Base-by-base conservation (phyloP, 2,329 filamentous ascomycete species). In the Nothomitra cinnamomea region DNA sequence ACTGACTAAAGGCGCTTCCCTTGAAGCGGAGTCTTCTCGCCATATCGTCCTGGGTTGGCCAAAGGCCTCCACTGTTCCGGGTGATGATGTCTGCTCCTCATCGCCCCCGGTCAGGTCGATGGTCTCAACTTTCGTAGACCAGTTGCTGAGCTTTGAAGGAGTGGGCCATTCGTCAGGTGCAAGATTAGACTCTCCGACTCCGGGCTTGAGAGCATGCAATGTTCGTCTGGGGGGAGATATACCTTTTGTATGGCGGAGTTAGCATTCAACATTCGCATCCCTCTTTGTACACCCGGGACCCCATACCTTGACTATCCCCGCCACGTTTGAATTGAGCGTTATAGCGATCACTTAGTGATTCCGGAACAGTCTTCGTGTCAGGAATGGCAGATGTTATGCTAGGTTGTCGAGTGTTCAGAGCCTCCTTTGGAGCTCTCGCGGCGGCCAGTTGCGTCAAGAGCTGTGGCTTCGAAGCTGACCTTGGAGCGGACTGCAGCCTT, bases 101-200 rank as follows among this genome's bases (percentile, higher is more conserved):
- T 62, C 53, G 51, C 69, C 68, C 21, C 64, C 66, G 2, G 69
- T 72, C 52, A 72, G 58, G 58, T 73, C 70, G 56, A 73, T 67
- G 2, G 71, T 66, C 58, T 71, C 69, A 40, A 73, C 52, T 22
- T 17, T 53, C n/a, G 21, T 10, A n/a, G n/a, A 21, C 21, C 17
- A 24, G 17, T 5, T 40, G 25, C 36, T n/a, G 8, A 24, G 15
- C 24, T 21, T 54, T 38, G 48, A n/a, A 13, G 17, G 15, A 35
- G 28, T n/a, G 25, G 36, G 36, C 10, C 19, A 15, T 43, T 32
- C 10, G 24, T 15, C 15, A 22, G 35, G 28, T 3, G 13, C 3
- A 7, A 2, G 10, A 12, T 2, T 13, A 19, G n/a, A 32, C n/a
- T 54, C 12, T 21, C 35, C 15, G 8, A 10, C 22, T 41, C 36